phyloP scores from a whole-genome alignment of 2,329 filamentous ascomycete species.

The Penicillium olsonii region DNA sequence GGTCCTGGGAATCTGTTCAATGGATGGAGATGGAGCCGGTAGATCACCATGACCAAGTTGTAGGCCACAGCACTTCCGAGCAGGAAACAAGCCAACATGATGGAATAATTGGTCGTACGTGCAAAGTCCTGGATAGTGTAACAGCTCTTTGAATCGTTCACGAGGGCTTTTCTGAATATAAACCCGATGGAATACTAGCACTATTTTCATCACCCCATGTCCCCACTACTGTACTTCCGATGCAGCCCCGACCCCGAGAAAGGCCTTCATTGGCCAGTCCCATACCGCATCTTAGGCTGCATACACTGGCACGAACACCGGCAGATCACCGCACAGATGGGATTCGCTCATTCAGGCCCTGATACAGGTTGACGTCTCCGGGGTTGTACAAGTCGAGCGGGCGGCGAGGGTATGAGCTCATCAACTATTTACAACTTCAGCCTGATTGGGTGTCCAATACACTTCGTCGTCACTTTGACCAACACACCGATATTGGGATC shows the following conservation, averaged over 20 bases:
- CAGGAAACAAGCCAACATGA: slow-evolving; percentile 22
- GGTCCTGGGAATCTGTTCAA: slow-evolving; percentile 24
- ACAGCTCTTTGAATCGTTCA: neutral
- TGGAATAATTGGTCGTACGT: too few relatives aligned
- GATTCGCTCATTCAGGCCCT: neutral
- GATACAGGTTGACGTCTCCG: neutral
- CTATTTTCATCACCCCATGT: neutral
- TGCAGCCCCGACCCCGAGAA: neutral
- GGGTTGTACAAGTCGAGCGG: neutral
- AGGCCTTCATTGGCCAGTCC: neutral
- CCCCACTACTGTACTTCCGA: neutral
- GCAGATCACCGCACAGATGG: neutral
- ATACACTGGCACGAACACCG: neutral
- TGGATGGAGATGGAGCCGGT: slow-evolving; percentile 25
- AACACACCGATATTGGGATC: slow-evolving; percentile 1
- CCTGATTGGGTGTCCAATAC: neutral
- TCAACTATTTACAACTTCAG: too few relatives aligned
- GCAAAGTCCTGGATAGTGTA: neutral
- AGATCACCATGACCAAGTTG: slow-evolving; percentile 18
- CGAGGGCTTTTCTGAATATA: slow-evolving; percentile 1
- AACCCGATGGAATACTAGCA: neutral
- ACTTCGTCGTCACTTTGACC: neutral
- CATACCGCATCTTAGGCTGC: slow-evolving; percentile 7
- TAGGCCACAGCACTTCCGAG: slow-evolving; percentile 25
- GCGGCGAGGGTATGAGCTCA: neutral